Conservation (phyloP, 208 protist genomes). For the Acanthamoeba culbertsoni region DNA sequence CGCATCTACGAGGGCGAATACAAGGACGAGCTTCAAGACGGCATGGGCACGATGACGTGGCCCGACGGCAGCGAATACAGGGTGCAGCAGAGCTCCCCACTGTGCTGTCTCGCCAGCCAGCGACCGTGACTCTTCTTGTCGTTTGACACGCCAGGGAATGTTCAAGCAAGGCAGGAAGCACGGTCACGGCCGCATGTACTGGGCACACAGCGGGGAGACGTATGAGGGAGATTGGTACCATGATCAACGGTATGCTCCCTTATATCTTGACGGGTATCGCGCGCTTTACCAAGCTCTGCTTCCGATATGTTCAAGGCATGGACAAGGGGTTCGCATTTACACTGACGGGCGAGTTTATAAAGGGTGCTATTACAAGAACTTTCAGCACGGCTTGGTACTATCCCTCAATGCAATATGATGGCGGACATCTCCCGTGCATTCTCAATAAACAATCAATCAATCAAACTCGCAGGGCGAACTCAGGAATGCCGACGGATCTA, state of each 20-base stretch:
- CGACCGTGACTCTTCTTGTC: not conserved
- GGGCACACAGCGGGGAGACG: not conserved
- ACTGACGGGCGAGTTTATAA: not conserved
- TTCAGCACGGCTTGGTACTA: not conserved
- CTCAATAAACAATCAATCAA: not conserved
- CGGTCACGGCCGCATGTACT: slow-evolving; percentile 14
- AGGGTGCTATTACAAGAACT: not conserved
- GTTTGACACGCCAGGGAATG: not conserved
- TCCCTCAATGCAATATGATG: no score
- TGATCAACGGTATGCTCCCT: not conserved
- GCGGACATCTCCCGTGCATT: not conserved
- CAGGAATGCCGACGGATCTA: not conserved
- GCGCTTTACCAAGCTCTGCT: not conserved
- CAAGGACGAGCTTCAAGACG: not conserved
- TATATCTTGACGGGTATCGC: not conserved
- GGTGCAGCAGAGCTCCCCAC: not conserved
- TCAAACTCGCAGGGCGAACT: not conserved
- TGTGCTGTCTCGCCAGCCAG: not conserved
- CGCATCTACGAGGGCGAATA: slow-evolving; percentile 47
- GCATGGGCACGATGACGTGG: not conserved
- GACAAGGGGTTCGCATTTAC: not conserved
- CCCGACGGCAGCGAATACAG: slow-evolving; percentile 21
- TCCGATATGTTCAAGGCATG: not conserved
- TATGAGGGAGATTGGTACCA: slow-evolving; percentile 38
- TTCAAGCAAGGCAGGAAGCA: slow-evolving; percentile 11